Evolutionary conservation across 129 eudicot species (phyloP).

Genomic region (Saposhnikovia divaricata): DNA sequence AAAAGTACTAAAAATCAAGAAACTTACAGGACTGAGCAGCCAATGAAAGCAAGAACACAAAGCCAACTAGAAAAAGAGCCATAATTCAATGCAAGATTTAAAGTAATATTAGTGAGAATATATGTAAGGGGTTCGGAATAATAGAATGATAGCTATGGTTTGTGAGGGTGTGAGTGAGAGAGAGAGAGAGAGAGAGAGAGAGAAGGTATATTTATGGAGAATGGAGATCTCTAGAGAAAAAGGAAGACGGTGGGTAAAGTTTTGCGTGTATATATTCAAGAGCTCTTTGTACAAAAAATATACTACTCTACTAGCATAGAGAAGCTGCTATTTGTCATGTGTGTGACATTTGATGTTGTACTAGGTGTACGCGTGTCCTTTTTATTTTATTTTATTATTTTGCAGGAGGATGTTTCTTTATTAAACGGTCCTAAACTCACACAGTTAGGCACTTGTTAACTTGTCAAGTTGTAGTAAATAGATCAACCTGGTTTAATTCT

Average conservation of each 20-base stretch:
- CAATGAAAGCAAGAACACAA: conserved; percentile 10
- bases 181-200: not conserved
- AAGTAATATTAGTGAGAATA: conserved; percentile 15
- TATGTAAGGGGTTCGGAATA: conserved; percentile 23
- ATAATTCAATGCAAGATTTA: conserved; percentile 24
- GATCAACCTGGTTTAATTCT: not conserved
- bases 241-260: conserved; percentile 20
- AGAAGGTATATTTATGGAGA: conserved; percentile 3
- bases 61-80: not conserved
- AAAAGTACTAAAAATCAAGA: not conserved
- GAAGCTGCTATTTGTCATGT: conserved; percentile 7
- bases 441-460: not conserved
- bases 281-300: not conserved
- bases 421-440: conserved; percentile 39
- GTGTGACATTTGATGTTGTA: conserved; percentile 19
- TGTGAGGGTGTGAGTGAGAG: conserved; percentile 16
- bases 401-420: not conserved
- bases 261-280: not conserved
- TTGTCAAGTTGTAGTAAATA: no score
- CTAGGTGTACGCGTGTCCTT: conserved; percentile 14
- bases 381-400: not conserved
- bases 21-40: conserved; percentile 15
- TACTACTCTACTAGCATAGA: not conserved
- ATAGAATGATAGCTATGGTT: conserved; percentile 5
- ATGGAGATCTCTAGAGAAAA: conserved; percentile 28